Conservation (phyloP, 2,329 filamentous ascomycete genomes). For the Fusarium abutilonis region DNA sequence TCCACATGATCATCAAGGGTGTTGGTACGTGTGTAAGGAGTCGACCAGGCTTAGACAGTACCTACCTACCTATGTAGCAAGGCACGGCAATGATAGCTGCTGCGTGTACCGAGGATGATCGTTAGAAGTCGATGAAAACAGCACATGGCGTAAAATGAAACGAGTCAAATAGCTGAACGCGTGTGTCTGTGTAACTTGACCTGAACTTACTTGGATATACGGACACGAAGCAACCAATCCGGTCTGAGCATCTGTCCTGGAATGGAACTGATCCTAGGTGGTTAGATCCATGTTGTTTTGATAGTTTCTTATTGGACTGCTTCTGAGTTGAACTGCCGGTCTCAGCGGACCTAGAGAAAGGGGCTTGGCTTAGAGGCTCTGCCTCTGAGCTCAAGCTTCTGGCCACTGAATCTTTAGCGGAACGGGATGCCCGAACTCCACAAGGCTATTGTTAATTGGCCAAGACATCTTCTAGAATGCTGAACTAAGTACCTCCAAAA, state of each 20-base stretch:
- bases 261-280: slow-evolving; percentile 31
- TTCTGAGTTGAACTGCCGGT: slow-evolving; percentile 10
- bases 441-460: background rate
- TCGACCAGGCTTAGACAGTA: no score
- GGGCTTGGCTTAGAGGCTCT: slow-evolving; percentile 14
- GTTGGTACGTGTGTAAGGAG: no score
- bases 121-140: no score
- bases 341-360: background rate
- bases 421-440: slow-evolving; percentile 1
- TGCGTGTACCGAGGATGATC: no score
- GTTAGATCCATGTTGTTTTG: background rate
- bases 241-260: slow-evolving; percentile 22
- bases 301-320: slow-evolving; percentile 14
- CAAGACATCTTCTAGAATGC: slow-evolving; percentile 25
- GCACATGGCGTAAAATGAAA: no score
- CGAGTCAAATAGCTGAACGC: no score
- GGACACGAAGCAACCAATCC: slow-evolving; percentile 23
- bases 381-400: slow-evolving; percentile 12
- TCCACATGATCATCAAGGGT: no score
- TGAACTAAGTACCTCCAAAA: slow-evolving; percentile 2
- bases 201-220: background rate
- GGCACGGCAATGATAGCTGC: no score
- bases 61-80: no score
- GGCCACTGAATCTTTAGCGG: slow-evolving; percentile 15
- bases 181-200: no score